Percentiles rank a stretch among this genome's conserved stretches.
Evolutionary conservation across 2,329 filamentous ascomycete genomes (phyloP).

Genomic region (Bimuria novae-zelandiae): DNA sequence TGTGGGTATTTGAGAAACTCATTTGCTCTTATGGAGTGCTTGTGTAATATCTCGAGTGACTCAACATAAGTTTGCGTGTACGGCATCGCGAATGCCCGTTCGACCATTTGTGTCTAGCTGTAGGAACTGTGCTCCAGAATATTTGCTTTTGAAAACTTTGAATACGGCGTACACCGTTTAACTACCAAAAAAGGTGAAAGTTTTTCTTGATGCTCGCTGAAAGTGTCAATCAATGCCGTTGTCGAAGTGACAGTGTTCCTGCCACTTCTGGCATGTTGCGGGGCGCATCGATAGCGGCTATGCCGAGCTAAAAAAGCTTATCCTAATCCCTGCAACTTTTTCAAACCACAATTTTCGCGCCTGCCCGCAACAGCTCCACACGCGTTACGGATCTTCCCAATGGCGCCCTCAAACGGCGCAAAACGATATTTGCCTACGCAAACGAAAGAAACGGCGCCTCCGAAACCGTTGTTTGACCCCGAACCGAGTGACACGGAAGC

Average conservation of each 20-base stretch:
- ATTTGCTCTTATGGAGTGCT: too few species aligned
- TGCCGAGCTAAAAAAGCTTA: constrained; percentile 21
- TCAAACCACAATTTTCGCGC: constrained; percentile 31
- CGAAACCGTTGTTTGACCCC: constrained; percentile 23
- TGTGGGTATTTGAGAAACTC: too few species aligned
- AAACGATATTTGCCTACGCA: constrained; percentile 28
- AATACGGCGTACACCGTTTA: too few species aligned
- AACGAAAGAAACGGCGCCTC: constrained; percentile 13
- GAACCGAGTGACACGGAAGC: constrained; percentile 29
- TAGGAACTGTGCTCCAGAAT: too few species aligned
- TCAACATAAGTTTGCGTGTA: too few species aligned
- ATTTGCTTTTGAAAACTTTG: too few species aligned
- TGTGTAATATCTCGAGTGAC: too few species aligned
- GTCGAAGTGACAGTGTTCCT: not conserved
- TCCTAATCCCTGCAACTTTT: constrained; percentile 41
- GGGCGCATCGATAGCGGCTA: constrained; percentile 18
- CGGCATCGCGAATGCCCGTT: too few species aligned
- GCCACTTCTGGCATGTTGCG: not conserved
- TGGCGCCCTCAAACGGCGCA: constrained; percentile 34
- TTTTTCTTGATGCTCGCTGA: too few species aligned
- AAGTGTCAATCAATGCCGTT: too few species aligned
- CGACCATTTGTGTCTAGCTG: too few species aligned
- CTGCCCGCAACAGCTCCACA: constrained; percentile 15
- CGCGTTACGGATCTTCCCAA: constrained; percentile 22
- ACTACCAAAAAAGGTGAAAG: too few species aligned